These are phyloP conservation scores for Blastobotrys petasosporus DNA, from an alignment of 1,139 yeast species.

Conservation along the genomic window DNA sequence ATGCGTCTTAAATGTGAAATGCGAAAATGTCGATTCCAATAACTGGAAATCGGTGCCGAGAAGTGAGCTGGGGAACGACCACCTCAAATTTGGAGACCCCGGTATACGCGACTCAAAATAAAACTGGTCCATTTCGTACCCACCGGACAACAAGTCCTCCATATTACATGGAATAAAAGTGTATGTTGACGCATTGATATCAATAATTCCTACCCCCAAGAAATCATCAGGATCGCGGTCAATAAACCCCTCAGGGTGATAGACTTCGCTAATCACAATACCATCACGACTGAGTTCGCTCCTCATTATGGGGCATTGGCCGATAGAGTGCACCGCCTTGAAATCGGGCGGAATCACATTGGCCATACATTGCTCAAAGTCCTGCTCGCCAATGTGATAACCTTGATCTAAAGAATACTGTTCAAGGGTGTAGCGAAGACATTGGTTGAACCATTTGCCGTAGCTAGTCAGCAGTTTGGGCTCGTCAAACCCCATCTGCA, in stretches of 20 bases:
- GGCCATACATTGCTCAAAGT: not conserved
- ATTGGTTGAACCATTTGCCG: constrained; percentile 9
- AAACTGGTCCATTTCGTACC: not conserved
- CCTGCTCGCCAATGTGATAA: not conserved
- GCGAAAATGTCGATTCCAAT: not conserved
- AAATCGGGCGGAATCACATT: constrained; percentile 3
- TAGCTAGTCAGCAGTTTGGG: not conserved
- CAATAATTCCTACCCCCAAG: constrained; percentile 2
- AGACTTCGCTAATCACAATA: not conserved
- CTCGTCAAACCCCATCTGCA: not conserved
- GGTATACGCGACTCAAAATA: constrained; percentile 6
- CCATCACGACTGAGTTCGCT: constrained; percentile 3
- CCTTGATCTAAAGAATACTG: not conserved
- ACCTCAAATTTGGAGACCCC: not conserved
- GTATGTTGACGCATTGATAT: not conserved
- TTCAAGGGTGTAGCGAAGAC: not conserved
- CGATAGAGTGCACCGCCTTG: not conserved
- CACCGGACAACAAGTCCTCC: not conserved
- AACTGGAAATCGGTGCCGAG: not conserved
- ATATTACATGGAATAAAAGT: constrained; percentile 4
- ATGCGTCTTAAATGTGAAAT: constrained; percentile 1
- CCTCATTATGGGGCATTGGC: constrained; percentile 6
- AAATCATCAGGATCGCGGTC: constrained; percentile 3
- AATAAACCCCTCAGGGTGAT: not conserved
- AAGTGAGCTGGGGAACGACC: constrained; percentile 4